Base-by-base conservation (phyloP, 2,329 filamentous ascomycete genomes). In the Dothideomycetes sp. region DNA sequence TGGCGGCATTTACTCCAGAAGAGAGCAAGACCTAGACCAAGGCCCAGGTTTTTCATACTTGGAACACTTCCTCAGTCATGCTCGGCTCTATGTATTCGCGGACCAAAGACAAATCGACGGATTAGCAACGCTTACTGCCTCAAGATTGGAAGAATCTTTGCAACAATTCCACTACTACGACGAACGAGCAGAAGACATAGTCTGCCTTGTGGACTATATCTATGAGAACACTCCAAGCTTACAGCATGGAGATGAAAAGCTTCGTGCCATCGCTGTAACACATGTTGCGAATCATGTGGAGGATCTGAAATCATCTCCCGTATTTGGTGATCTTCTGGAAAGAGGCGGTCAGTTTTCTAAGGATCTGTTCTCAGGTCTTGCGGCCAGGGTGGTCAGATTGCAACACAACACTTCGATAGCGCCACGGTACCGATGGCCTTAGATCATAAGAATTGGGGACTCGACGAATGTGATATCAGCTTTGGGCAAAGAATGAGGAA, bases 221-320 rank as follows among this genome's bases (percentile, higher is more conserved):
- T 39, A 16, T 39, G 4, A 47, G 10, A 36, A 42, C 36, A 53
- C 43, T 15, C 56, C 53, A 7, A 48, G 9, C 14, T 12, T 27
- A 27, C 22, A 12, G 12, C 22, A 7, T 7, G 22, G 12, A 12
- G 7, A 7, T 12, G 22, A 27, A 7, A 7, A 27, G 12, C 22
- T 27, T 12, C 22, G 22, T 12, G 7, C 7, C 7, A 27, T 27
- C 7, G 22, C 12, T 7, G 12, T 12, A 7, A 12, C 7, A 7
- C 22, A 27, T 12, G 22, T 12, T 7, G 22, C 22, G 12, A 12
- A 27, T 7, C 22, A 27, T 27, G 7, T 27, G 7, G 7, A 12
- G 12, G 22, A 27, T 12, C 22, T 27, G 22, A 27, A 7, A 12
- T 7, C 7, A 7, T 7, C 22, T 7, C 7, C 22, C 22, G 22